Percentiles rank a stretch among this genome's conserved stretches.
Conservation (phyloP, 495 filamentous ascomycete species). For the Xylaria bambusicola region DNA sequence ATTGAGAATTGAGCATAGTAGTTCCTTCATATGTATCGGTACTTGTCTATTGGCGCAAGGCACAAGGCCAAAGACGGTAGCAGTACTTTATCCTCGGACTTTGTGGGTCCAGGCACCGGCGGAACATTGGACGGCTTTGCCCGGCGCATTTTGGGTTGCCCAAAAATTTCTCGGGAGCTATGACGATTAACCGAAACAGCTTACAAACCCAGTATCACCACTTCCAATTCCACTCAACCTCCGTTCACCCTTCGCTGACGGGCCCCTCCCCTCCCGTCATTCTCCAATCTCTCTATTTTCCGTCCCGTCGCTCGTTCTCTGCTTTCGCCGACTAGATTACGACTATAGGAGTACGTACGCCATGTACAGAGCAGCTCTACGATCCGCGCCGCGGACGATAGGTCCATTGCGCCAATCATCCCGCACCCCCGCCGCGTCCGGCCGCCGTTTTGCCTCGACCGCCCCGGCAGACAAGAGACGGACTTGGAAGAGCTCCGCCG, state of each 20-base stretch:
- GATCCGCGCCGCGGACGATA: constrained; percentile 55
- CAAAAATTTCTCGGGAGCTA: neutral
- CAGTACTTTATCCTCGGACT: too few species aligned
- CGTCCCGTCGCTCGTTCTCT: neutral
- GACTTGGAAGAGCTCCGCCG: constrained; percentile 77
- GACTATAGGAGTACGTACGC: too few species aligned
- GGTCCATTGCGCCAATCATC: constrained; percentile 40
- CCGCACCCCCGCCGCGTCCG: constrained; percentile 25
- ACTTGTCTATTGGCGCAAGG: too few species aligned
- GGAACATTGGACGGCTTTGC: too few species aligned
- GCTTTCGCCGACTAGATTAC: too few species aligned
- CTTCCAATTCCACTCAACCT: constrained; percentile 7
- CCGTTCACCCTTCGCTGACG: neutral
- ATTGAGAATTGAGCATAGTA: too few species aligned
- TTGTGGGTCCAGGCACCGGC: too few species aligned
- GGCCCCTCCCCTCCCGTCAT: neutral
- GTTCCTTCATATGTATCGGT: too few species aligned
- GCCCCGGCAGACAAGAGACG: constrained; percentile 62
- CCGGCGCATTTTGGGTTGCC: neutral
- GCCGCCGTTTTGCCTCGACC: constrained; percentile 72
- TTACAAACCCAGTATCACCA: constrained; percentile 14
- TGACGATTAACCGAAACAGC: constrained; percentile 13
- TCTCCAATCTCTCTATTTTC: neutral
- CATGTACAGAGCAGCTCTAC: constrained; percentile 65
- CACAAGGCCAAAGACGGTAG: too few species aligned